These are phyloP conservation scores for Chaetomiaceae sp. DNA, from an alignment of 2,329 filamentous ascomycete genomes.

Conservation along the genomic window DNA sequence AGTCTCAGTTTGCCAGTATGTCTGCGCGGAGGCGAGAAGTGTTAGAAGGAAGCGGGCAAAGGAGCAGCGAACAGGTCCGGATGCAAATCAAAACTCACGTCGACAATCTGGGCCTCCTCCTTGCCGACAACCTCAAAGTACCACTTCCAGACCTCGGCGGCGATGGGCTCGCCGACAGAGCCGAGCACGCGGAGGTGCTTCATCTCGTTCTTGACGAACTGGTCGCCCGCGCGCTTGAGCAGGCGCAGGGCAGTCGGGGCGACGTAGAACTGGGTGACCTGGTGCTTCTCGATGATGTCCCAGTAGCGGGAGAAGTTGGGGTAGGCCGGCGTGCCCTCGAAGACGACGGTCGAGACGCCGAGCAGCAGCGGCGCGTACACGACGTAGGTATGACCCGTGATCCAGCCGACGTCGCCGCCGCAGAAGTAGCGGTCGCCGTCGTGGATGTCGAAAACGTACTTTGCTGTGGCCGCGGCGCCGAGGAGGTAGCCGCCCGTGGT, in stretches of 20 bases:
- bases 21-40: conserved; percentile 46
- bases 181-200: conserved; percentile 82
- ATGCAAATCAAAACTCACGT: conserved; percentile 78
- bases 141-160: conserved; percentile 99
- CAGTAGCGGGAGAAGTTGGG: conserved; percentile 98
- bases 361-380: conserved; percentile 92
- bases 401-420: conserved; percentile 97
- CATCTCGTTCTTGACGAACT: conserved; percentile 87
- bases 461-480: conserved; percentile 86
- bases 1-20: conserved; percentile 99
- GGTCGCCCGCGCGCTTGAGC: conserved; percentile 89
- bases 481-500: conserved; percentile 93
- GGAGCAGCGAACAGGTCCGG: too few relatives aligned
- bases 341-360: conserved; percentile 90
- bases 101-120: conserved; percentile 86
- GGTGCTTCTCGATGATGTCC: conserved; percentile 94
- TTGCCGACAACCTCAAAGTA: conserved; percentile 94
- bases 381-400: conserved; percentile 97
- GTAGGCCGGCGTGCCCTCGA: conserved; percentile 95
- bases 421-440: conserved; percentile 93
- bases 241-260: conserved; percentile 89
- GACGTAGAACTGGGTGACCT: conserved; percentile 96
- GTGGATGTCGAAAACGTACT: conserved; percentile 98
- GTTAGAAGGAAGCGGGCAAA: conserved; percentile 6
- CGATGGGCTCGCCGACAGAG: conserved; percentile 95